Percentiles rank a stretch among this genome's conserved stretches.
These are phyloP conservation scores for Colletotrichum trifolii DNA, from an alignment of 2,329 filamentous ascomycete species.

Conservation along the genomic window DNA sequence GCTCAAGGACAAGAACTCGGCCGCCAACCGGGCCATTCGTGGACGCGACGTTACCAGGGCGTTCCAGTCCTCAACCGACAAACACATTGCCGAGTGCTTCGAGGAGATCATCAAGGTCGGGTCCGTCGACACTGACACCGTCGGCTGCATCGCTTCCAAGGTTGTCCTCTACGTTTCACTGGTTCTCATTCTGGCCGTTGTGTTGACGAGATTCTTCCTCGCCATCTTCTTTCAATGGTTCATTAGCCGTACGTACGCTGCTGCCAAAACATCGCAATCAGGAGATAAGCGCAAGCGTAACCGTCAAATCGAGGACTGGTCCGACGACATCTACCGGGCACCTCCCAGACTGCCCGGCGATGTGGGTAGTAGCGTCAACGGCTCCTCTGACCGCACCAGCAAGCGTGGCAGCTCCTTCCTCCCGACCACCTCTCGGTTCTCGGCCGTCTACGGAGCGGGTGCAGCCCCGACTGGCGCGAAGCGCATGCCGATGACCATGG, in stretches of 20 bases:
- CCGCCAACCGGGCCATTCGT: slow-evolving; percentile 71
- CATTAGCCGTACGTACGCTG: slow-evolving; percentile 85
- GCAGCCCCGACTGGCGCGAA: slow-evolving; percentile 57
- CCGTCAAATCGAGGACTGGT: slow-evolving; percentile 97
- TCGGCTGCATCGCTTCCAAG: slow-evolving; percentile 97
- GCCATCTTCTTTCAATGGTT: slow-evolving; percentile 98
- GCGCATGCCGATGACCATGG: slow-evolving; percentile 88
- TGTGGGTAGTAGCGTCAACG: slow-evolving; percentile 71
- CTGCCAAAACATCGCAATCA: slow-evolving; percentile 84
- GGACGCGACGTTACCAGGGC: slow-evolving; percentile 91
- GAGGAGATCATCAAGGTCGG: slow-evolving; percentile 96
- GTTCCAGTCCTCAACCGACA: slow-evolving; percentile 83
- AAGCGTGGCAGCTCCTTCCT: slow-evolving; percentile 88
- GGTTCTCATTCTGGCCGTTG: slow-evolving; percentile 90
- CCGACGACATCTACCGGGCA: slow-evolving; percentile 94
- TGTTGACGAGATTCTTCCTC: slow-evolving; percentile 85
- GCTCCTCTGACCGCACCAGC: slow-evolving; percentile 75
- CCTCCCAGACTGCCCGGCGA: slow-evolving; percentile 84
- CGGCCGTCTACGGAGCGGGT: slow-evolving; percentile 86
- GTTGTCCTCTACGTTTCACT: slow-evolving; percentile 96
- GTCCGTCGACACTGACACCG: slow-evolving; percentile 92
- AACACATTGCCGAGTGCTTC: slow-evolving; percentile 85
- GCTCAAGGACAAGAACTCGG: slow-evolving; percentile 74
- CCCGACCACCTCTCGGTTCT: slow-evolving; percentile 94
- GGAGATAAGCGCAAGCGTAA: slow-evolving; percentile 86